Conservation (phyloP, 2,329 filamentous ascomycete genomes). For the Lachnellula willkommii region DNA sequence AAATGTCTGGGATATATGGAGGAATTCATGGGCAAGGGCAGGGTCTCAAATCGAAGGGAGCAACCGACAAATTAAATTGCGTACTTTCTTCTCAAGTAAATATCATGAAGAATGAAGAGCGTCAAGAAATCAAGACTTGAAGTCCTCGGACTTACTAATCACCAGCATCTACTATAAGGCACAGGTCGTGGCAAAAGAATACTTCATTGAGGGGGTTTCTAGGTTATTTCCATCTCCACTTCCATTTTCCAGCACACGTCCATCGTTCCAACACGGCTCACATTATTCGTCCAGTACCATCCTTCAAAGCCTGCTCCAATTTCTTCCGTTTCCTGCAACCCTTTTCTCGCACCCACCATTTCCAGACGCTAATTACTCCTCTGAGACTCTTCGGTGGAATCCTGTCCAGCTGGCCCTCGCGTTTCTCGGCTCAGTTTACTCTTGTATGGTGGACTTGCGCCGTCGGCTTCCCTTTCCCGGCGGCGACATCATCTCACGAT, state of each 20-base stretch:
- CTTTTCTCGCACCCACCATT: conserved; percentile 11
- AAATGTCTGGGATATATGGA: too few relatives aligned
- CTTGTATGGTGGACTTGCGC: conserved; percentile 8
- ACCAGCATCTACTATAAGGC: too few relatives aligned
- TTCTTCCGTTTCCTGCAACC: conserved; percentile 12
- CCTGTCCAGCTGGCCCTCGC: conserved; percentile 1
- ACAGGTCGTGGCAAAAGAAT: not conserved
- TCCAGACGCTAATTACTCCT: conserved; percentile 11
- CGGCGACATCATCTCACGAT: conserved; percentile 16
- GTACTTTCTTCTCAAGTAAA: too few relatives aligned
- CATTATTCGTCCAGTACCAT: conserved; percentile 17
- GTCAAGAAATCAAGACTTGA: too few relatives aligned
- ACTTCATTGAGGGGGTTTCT: not conserved
- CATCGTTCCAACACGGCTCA: not conserved
- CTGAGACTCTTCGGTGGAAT: not conserved
- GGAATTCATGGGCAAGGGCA: too few relatives aligned
- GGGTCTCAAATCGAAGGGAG: too few relatives aligned
- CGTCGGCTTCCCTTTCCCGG: conserved; percentile 15
- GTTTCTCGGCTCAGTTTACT: conserved; percentile 1
- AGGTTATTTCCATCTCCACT: not conserved
- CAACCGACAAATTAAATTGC: too few relatives aligned
- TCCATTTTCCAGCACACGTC: not conserved
- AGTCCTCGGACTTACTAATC: too few relatives aligned
- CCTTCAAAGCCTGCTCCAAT: conserved; percentile 12
- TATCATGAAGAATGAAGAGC: too few relatives aligned